Percentiles rank a stretch among this genome's conserved stretches.
Conservation (phyloP, 2,329 filamentous ascomycete species). For the Stylonectria norvegica region DNA sequence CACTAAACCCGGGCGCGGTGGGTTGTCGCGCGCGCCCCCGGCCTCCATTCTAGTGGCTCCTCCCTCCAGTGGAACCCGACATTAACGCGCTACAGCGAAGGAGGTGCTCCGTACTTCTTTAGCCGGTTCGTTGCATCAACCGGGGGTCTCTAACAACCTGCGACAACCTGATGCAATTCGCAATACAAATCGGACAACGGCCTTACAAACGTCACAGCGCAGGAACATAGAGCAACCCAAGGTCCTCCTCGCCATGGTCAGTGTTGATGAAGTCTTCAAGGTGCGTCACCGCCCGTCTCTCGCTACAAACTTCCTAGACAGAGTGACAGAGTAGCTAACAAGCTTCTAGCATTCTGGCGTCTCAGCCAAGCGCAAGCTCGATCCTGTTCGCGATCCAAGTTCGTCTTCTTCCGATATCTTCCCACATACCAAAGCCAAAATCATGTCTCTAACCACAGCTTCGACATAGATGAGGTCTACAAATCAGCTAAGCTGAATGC, state of each 20-base stretch:
- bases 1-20: too few relatives aligned
- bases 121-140: too few relatives aligned
- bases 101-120: too few relatives aligned
- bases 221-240: neutral
- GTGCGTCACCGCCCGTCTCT: slow-evolving; percentile 21
- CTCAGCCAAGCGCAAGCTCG: slow-evolving; percentile 61
- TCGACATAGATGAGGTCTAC: slow-evolving; percentile 54
- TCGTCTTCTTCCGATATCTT: slow-evolving; percentile 25
- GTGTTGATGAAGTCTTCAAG: slow-evolving; percentile 59
- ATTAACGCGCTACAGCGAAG: too few relatives aligned
- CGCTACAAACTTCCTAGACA: neutral
- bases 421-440: neutral
- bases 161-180: neutral
- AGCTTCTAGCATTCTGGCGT: slow-evolving; percentile 35
- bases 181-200: neutral
- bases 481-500: slow-evolving; percentile 55
- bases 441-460: neutral
- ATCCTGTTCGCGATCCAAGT: slow-evolving; percentile 62
- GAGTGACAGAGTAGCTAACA: slow-evolving; percentile 11
- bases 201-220: neutral
- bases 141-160: neutral
- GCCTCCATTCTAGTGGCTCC: too few relatives aligned
- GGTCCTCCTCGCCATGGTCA: slow-evolving; percentile 42
- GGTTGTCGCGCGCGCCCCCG: too few relatives aligned
- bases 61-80: too few relatives aligned